Evolutionary conservation across 2,329 filamentous ascomycete species (phyloP).

Genomic region (Trichoderma endophyticum): DNA sequence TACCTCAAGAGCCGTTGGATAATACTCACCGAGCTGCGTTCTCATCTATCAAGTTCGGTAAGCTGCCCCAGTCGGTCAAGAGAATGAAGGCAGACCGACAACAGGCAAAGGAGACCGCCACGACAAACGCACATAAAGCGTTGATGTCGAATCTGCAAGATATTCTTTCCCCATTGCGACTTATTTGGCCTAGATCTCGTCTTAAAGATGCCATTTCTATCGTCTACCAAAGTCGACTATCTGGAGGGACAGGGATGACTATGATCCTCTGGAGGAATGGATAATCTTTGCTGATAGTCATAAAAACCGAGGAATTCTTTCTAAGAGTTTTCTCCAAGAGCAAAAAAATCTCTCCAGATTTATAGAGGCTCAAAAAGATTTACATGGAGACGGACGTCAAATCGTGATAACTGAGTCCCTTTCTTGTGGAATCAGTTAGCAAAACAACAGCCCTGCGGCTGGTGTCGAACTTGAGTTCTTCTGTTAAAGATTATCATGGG

Average conservation of each 20-base stretch:
- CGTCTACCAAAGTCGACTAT: background rate
- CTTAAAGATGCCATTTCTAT: background rate
- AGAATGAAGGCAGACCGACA: too few relatives aligned
- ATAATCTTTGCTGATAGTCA: background rate
- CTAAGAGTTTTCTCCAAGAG: background rate
- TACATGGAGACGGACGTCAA: background rate
- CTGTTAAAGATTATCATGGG: too few relatives aligned
- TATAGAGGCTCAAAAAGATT: background rate
- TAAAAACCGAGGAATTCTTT: background rate
- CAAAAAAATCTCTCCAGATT: background rate
- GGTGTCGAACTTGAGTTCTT: too few relatives aligned
- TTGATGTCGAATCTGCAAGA: background rate
- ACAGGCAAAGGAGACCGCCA: too few relatives aligned
- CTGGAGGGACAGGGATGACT: background rate
- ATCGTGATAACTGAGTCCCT: background rate
- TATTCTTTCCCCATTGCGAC: background rate
- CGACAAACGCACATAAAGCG: too few relatives aligned
- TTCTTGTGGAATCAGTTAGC: background rate
- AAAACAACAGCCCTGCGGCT: too few relatives aligned
- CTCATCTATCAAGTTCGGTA: too few relatives aligned
- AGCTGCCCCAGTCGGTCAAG: too few relatives aligned
- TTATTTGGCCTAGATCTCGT: background rate
- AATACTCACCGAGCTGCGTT: too few relatives aligned
- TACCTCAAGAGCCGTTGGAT: too few relatives aligned
- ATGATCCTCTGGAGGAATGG: background rate